phyloP scores from a whole-genome alignment of 208 protist species.

The Zelonia costaricensis region DNA sequence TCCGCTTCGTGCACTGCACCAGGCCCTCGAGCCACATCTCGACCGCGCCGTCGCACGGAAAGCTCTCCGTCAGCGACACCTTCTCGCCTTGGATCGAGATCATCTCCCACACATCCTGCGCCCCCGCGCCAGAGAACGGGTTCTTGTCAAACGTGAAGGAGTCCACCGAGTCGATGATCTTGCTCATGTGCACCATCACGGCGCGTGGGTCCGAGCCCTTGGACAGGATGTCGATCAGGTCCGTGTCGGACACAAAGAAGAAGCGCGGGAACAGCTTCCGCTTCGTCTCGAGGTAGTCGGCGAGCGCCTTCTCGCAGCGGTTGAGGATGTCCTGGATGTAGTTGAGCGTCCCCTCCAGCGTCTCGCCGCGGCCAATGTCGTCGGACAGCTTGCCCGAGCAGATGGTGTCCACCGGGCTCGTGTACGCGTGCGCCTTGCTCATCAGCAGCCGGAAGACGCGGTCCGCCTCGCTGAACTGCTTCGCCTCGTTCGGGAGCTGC shows the following conservation, averaged over 20 bases:
- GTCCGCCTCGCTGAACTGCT: constrained; percentile 94
- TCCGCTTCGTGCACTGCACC: constrained; percentile 84
- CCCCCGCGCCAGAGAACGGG: constrained; percentile 40
- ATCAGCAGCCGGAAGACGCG: constrained; percentile 89
- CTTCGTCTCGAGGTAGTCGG: constrained; percentile 98
- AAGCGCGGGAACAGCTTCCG: constrained; percentile 98
- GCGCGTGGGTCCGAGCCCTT: constrained; percentile 94
- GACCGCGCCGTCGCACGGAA: constrained; percentile 95
- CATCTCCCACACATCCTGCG: constrained; percentile 92
- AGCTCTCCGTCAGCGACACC: constrained; percentile 92
- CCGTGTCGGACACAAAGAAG: constrained; percentile 95
- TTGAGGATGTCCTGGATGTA: constrained; percentile 93
- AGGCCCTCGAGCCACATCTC: constrained; percentile 97
- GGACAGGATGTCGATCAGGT: constrained; percentile 98
- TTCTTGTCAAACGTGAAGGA: constrained; percentile 91
- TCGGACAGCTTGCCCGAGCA: constrained; percentile 81
- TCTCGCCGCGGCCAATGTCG: constrained; percentile 87
- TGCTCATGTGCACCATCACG: constrained; percentile 97
- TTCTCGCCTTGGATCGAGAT: constrained; percentile 94
- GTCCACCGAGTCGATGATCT: constrained; percentile 96
- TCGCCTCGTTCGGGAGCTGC: constrained; percentile 97
- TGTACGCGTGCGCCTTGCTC: constrained; percentile 92
- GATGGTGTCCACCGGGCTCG: constrained; percentile 91
- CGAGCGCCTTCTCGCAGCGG: constrained; percentile 97
- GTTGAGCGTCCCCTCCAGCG: constrained; percentile 90